A percentile compares a stretch with the other conserved stretches of the same genome.
Conservation (phyloP, 805 yeast genomes). For the Lipomyces chichibuensis region DNA sequence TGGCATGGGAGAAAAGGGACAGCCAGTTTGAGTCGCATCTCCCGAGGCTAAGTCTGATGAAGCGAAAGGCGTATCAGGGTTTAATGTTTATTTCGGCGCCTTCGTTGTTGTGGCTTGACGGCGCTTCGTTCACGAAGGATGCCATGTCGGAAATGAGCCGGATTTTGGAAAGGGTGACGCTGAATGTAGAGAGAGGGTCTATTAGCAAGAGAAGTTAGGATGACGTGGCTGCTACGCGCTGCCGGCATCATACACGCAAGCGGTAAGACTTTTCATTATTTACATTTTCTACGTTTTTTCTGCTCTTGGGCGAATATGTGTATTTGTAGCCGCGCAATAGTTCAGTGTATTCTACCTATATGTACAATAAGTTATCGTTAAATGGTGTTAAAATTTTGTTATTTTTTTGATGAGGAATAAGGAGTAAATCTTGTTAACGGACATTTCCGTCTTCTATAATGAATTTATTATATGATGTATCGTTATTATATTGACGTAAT, state of each 20-base stretch:
- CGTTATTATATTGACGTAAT: neutral
- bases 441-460: neutral
- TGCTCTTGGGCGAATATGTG: neutral
- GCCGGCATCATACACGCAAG: neutral
- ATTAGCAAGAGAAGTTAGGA: neutral
- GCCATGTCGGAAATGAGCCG: slow-evolving; percentile 11
- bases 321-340: neutral
- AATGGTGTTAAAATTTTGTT: neutral
- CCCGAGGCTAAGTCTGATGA: slow-evolving; percentile 10
- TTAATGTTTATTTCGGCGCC: slow-evolving; percentile 29
- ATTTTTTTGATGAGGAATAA: neutral
- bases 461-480: neutral
- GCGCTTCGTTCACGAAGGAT: slow-evolving; percentile 17
- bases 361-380: neutral
- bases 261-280: too few relatives aligned
- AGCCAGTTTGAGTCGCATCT: slow-evolving; percentile 20
- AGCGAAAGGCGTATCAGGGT: slow-evolving; percentile 31
- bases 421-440: neutral
- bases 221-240: neutral
- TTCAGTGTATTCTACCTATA: neutral
- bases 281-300: neutral
- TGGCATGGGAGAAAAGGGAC: slow-evolving; percentile 26
- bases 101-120: slow-evolving; percentile 30
- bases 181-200: slow-evolving; percentile 17
- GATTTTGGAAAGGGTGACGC: slow-evolving; percentile 27